Conservation (phyloP, 345 rosid genomes). For the Populus alba region DNA sequence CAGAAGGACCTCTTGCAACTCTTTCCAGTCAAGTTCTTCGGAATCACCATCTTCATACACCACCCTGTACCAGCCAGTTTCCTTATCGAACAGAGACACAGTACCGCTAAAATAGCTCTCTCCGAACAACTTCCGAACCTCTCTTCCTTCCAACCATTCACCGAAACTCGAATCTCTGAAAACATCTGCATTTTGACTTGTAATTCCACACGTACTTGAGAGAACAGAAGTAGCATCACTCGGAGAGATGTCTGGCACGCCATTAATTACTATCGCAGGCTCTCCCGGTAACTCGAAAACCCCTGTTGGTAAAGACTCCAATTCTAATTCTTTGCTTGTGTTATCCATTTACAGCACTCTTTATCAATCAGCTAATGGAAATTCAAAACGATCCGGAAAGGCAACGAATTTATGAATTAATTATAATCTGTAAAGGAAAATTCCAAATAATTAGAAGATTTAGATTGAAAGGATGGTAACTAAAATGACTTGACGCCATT, state of each 20-base stretch:
- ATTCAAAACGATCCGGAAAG: neutral
- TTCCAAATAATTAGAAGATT: neutral
- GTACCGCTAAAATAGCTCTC: conserved; percentile 48
- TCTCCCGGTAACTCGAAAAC: conserved; percentile 64
- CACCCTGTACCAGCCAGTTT: conserved; percentile 73
- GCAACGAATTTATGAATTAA: neutral
- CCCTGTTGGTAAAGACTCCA: conserved; percentile 24
- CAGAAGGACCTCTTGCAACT: conserved; percentile 57
- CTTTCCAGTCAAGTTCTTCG: conserved; percentile 82
- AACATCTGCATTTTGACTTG: neutral
- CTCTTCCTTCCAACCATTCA: conserved; percentile 85
- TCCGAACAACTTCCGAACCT: conserved; percentile 59
- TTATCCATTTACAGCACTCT: neutral
- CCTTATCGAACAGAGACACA: conserved; percentile 62
- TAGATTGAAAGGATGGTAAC: neutral
- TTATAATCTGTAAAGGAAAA: no score
- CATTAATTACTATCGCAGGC: conserved; percentile 76
- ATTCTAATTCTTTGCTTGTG: conserved; percentile 16
- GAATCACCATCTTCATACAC: conserved; percentile 81
- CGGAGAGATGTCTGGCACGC: conserved; percentile 51
- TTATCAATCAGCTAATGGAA: neutral
- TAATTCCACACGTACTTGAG: conserved; percentile 15
- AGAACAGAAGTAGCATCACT: conserved; percentile 13
- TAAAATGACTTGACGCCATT: neutral
- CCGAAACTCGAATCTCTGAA: conserved; percentile 44